phyloP scores from a whole-genome alignment of 257 asterid species.

The Nicotiana sylvestris region DNA sequence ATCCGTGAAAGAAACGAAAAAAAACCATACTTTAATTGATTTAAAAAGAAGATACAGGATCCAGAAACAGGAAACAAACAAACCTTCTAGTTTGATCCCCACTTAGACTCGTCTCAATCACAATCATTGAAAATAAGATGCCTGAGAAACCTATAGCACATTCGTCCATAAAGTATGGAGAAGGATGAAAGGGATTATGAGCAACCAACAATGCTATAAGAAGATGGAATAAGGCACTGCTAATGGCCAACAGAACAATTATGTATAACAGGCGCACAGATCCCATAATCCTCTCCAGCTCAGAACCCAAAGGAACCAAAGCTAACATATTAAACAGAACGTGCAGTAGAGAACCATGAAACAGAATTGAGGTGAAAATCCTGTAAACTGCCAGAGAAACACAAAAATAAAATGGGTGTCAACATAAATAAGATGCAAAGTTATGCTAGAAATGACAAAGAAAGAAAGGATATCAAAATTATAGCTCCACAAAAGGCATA shows the following conservation, averaged over 20 bases:
- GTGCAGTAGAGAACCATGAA: constrained; percentile 91
- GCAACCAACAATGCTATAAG: constrained; percentile 57
- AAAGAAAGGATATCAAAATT: constrained; percentile 2
- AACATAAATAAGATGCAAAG: background rate
- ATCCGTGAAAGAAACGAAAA: background rate
- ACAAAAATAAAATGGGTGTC: background rate
- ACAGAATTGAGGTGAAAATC: constrained; percentile 66
- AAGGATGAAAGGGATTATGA: constrained; percentile 47
- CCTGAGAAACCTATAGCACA: constrained; percentile 98
- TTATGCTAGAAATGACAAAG: constrained; percentile 2
- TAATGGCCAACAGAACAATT: constrained; percentile 58
- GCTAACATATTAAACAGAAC: constrained; percentile 96
- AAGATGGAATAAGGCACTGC: constrained; percentile 85
- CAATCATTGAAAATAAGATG: constrained; percentile 87
- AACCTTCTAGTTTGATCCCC: constrained; percentile 92
- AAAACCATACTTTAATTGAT: background rate
- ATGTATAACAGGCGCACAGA: constrained; percentile 73
- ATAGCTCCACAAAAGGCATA: background rate
- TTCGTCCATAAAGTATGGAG: constrained; percentile 57
- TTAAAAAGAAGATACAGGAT: background rate
- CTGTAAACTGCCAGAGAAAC: constrained; percentile 68
- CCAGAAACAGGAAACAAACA: constrained; percentile 3
- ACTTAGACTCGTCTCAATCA: constrained; percentile 91
- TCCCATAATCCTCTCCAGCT: constrained; percentile 98
- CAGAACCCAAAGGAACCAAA: constrained; percentile 94